A percentile compares a stretch with the other conserved stretches of the same genome.
Evolutionary conservation across 2,329 filamentous ascomycete species (phyloP).

Genomic region (Allantophomopsis cytisporea): DNA sequence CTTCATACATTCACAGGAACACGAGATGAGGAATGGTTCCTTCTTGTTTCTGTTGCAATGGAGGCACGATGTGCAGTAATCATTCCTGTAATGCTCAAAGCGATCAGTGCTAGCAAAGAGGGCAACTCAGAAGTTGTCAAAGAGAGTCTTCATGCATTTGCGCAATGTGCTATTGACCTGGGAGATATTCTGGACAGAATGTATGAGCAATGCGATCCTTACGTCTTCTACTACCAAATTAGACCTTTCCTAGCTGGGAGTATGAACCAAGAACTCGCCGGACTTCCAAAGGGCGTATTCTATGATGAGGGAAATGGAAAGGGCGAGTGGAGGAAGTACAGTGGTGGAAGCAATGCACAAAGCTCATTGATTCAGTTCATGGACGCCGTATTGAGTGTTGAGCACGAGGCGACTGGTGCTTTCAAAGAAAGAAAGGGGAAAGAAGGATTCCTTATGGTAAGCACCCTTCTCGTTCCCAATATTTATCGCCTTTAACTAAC

Average conservation of each 20-base stretch:
- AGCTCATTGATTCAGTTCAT: constrained; percentile 89
- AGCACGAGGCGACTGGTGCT: constrained; percentile 41
- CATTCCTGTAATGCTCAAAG: constrained; percentile 65
- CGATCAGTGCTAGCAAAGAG: constrained; percentile 53
- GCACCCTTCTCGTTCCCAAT: background rate
- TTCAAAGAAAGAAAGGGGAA: constrained; percentile 9
- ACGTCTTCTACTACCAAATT: constrained; percentile 81
- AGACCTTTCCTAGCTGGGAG: constrained; percentile 81
- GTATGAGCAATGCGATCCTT: constrained; percentile 79
- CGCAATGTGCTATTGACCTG: constrained; percentile 54
- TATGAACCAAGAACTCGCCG: constrained; percentile 81
- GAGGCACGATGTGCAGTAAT: constrained; percentile 67
- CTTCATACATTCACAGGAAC: constrained; percentile 81
- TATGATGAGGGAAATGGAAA: constrained; percentile 63
- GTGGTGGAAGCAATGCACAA: constrained; percentile 90
- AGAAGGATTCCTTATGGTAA: constrained; percentile 11
- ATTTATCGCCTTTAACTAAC: background rate
- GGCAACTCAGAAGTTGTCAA: constrained; percentile 48
- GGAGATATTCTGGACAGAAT: constrained; percentile 61
- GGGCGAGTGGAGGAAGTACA: constrained; percentile 59
- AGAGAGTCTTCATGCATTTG: constrained; percentile 49
- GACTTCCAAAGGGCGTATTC: constrained; percentile 69
- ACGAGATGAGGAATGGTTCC: constrained; percentile 89
- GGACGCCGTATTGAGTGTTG: constrained; percentile 72
- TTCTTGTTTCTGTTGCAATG: constrained; percentile 78